phyloP scores from a whole-genome alignment of 805 yeast genomes.

The Ogataea angusta region DNA sequence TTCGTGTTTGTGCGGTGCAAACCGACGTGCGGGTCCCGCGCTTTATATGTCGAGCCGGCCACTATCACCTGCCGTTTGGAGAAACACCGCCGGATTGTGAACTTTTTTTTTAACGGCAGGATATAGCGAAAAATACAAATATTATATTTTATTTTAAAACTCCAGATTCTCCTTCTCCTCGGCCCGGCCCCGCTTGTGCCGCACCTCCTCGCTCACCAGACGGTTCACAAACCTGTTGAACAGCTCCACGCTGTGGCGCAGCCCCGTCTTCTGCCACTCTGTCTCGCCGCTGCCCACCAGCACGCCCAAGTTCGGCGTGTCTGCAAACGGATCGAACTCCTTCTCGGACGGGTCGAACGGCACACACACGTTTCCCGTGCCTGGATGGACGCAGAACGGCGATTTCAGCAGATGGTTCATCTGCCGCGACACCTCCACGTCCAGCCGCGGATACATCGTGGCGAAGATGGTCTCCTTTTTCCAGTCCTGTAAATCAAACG shows the following conservation, averaged over 20 bases:
- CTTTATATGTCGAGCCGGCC: neutral
- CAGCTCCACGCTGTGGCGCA: conserved; percentile 66
- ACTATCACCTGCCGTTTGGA: conserved; percentile 8
- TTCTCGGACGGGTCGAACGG: conserved; percentile 58
- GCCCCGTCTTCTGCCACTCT: conserved; percentile 62
- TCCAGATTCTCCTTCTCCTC: conserved; percentile 26
- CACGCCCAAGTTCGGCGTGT: conserved; percentile 69
- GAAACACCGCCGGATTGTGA: conserved; percentile 5
- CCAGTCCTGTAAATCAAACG: conserved; percentile 58
- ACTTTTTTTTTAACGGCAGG: conserved; percentile 8
- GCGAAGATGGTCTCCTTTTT: conserved; percentile 75
- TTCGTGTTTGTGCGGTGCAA: neutral
- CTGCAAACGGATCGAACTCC: conserved; percentile 68
- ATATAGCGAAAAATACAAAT: conserved; percentile 3
- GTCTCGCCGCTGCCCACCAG: conserved; percentile 61
- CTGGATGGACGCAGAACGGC: conserved; percentile 96
- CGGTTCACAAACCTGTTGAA: conserved; percentile 62
- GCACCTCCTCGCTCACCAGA: conserved; percentile 53
- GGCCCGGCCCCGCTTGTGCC: conserved; percentile 35
- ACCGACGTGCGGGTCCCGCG: neutral
- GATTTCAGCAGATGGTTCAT: conserved; percentile 90
- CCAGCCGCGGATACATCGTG: conserved; percentile 86
- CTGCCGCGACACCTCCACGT: conserved; percentile 87
- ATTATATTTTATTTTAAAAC: conserved; percentile 9
- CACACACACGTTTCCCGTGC: conserved; percentile 93